Conservation (phyloP, 352 stramenopile genomes). For the Globisporangium paddicum region DNA sequence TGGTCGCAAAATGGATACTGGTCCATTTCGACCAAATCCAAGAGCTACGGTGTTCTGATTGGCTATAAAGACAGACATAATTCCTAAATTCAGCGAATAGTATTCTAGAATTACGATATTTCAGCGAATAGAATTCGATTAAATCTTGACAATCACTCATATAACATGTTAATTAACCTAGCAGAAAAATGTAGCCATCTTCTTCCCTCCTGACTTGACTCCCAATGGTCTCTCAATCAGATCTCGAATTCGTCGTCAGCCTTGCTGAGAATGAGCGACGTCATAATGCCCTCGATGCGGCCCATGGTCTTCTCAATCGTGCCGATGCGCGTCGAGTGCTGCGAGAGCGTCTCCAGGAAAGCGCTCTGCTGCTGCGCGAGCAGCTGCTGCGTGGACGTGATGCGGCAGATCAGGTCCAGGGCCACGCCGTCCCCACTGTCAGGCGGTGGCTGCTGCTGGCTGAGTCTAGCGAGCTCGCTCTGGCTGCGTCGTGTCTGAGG, state of each 20-base stretch:
- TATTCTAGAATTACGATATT: no score
- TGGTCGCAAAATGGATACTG: background rate
- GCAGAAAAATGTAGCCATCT: slow-evolving; percentile 2
- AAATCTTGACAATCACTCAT: background rate
- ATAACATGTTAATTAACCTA: background rate
- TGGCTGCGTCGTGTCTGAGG: background rate
- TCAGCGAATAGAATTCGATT: background rate
- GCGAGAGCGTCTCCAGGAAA: slow-evolving; percentile 33
- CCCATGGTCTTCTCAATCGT: slow-evolving; percentile 44
- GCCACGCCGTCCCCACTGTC: slow-evolving; percentile 6
- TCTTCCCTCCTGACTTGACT: no score
- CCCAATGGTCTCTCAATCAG: background rate
- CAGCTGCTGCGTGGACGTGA: slow-evolving; percentile 64
- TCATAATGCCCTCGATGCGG: slow-evolving; percentile 38
- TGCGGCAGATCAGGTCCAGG: slow-evolving; percentile 51
- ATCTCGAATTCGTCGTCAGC: slow-evolving; percentile 4
- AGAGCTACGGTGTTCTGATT: background rate
- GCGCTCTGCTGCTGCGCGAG: slow-evolving; percentile 47
- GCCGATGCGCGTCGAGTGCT: slow-evolving; percentile 48
- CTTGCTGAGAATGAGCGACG: background rate
- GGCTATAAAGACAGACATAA: background rate
- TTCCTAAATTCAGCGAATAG: background rate
- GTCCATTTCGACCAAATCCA: background rate
- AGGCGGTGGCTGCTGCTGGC: background rate
- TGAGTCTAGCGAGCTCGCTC: background rate